Percentiles rank a stretch among this genome's conserved stretches.
Conservation (phyloP, 805 yeast species). For the Crinitomyces ghanaensis region DNA sequence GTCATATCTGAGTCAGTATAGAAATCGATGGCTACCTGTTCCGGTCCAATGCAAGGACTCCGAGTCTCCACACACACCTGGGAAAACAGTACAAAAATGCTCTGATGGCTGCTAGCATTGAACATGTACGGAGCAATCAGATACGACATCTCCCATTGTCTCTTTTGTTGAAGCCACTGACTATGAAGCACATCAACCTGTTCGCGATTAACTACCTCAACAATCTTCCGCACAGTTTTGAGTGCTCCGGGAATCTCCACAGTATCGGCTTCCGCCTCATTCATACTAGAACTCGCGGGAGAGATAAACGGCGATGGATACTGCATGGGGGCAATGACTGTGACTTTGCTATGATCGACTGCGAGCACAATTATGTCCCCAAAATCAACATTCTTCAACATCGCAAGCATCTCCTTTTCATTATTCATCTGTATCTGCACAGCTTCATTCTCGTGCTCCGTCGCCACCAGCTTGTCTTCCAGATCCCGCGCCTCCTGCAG, state of each 20-base stretch:
- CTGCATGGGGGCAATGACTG: too few relatives aligned
- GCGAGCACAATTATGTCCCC: neutral
- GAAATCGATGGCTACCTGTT: constrained; percentile 67
- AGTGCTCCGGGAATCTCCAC: constrained; percentile 29
- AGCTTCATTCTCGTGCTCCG: constrained; percentile 11
- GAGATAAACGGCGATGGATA: too few relatives aligned
- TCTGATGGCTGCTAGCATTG: constrained; percentile 68
- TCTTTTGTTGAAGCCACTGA: constrained; percentile 29
- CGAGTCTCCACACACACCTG: constrained; percentile 74
- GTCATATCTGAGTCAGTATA: constrained; percentile 88
- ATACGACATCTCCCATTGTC: constrained; percentile 62
- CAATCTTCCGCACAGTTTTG: constrained; percentile 28
- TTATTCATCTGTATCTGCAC: constrained; percentile 8
- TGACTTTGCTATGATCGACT: neutral
- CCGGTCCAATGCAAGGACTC: constrained; percentile 91
- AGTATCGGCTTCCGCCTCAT: too few relatives aligned
- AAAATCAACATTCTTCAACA: constrained; percentile 3
- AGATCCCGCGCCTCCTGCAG: constrained; percentile 43
- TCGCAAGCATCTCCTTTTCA: constrained; percentile 2
- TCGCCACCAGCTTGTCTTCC: constrained; percentile 29
- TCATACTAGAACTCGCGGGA: constrained; percentile 1
- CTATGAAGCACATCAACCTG: constrained; percentile 22
- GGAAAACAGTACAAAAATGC: constrained; percentile 65
- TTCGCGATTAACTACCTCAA: constrained; percentile 26
- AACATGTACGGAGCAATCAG: constrained; percentile 43